These are phyloP conservation scores for Taphrina populina DNA, from an alignment of 1,139 yeast genomes.

Conservation along the genomic window DNA sequence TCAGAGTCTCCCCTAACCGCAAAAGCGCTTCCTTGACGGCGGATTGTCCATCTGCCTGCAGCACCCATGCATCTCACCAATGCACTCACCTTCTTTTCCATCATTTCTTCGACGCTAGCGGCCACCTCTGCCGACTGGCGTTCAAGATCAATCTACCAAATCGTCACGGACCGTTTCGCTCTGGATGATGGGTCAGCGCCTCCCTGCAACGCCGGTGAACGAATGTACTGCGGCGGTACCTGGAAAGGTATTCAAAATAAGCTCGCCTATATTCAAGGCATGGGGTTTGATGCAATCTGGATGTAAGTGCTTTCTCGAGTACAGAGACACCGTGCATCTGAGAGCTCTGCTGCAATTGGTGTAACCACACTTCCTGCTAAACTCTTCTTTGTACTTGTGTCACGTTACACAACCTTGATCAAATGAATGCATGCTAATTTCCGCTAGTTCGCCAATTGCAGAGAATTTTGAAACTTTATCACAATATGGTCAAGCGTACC, in stretches of 20 bases:
- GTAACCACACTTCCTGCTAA: neutral
- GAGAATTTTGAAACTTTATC: conserved; percentile 32
- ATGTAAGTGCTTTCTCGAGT: conserved; percentile 21
- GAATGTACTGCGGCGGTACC: conserved; percentile 37
- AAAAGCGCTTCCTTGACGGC: too few species aligned
- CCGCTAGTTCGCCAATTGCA: conserved; percentile 33
- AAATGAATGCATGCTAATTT: neutral
- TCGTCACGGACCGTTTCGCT: conserved; percentile 37
- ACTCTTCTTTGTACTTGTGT: neutral
- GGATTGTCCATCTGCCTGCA: too few species aligned
- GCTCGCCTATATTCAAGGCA: conserved; percentile 35
- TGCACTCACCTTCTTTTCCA: neutral
- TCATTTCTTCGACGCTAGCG: conserved; percentile 6
- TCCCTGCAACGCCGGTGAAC: conserved; percentile 25
- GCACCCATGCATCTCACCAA: conserved; percentile 5
- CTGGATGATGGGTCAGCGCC: conserved; percentile 33
- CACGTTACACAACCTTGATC: neutral
- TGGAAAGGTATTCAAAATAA: conserved; percentile 36
- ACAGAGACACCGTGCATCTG: neutral
- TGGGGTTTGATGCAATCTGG: conserved; percentile 38
- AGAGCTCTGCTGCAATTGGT: neutral
- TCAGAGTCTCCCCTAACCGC: too few species aligned
- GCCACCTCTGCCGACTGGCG: conserved; percentile 35
- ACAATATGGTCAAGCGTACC: conserved; percentile 35
- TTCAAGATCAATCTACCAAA: conserved; percentile 35